Evolutionary conservation across 805 yeast genomes (phyloP).

Genomic region (Kodamaea kaohsiungensis): DNA sequence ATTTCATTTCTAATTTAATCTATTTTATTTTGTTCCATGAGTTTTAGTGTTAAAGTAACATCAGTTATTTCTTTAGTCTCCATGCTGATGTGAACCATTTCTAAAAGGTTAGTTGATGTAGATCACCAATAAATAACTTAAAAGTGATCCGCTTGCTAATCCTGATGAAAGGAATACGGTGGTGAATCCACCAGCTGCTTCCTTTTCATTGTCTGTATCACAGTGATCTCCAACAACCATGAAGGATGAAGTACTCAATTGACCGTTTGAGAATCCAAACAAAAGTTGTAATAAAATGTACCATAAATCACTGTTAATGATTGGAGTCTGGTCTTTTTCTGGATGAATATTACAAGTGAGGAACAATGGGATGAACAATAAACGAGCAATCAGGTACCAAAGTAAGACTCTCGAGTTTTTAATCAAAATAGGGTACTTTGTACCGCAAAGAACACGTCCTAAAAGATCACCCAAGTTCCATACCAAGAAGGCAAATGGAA

Average conservation of each 20-base stretch:
- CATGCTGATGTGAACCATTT: background rate
- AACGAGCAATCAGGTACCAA: slow-evolving; percentile 55
- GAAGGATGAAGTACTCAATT: slow-evolving; percentile 74
- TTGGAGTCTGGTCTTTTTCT: slow-evolving; percentile 35
- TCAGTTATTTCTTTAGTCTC: too few relatives aligned
- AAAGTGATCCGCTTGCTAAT: slow-evolving; percentile 72
- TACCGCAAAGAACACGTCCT: slow-evolving; percentile 73
- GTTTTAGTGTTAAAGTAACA: too few relatives aligned
- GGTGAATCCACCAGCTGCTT: slow-evolving; percentile 94
- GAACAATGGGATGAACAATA: slow-evolving; percentile 68
- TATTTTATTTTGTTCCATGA: too few relatives aligned
- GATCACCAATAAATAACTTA: slow-evolving; percentile 66
- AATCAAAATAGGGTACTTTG: slow-evolving; percentile 36
- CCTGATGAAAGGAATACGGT: slow-evolving; percentile 78
- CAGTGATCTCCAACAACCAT: slow-evolving; percentile 67
- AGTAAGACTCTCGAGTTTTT: slow-evolving; percentile 46
- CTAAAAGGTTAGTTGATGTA: slow-evolving; percentile 10
- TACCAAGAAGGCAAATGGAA: slow-evolving; percentile 75
- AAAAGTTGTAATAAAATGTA: slow-evolving; percentile 70
- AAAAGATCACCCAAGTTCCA: slow-evolving; percentile 91
- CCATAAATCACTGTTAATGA: slow-evolving; percentile 57
- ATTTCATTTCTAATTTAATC: too few relatives aligned
- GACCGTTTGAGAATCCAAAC: slow-evolving; percentile 90
- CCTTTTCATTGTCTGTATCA: slow-evolving; percentile 66
- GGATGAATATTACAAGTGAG: slow-evolving; percentile 63